Base-by-base conservation (phyloP, 345 rosid species). In the Heritiera littoralis region DNA sequence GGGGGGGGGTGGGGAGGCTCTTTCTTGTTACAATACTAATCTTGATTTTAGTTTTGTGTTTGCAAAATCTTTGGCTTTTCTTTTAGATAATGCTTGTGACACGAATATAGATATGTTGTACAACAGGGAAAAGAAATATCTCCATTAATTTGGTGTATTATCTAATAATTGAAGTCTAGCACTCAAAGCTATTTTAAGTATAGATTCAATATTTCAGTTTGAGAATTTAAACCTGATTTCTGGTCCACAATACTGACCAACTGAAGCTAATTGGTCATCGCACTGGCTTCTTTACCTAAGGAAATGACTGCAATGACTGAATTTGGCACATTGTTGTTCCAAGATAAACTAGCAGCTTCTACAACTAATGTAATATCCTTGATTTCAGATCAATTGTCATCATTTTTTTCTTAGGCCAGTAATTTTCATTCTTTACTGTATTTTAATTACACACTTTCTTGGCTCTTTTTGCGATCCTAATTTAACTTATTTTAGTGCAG, bases 401-500 rank as follows among this genome's bases (percentile, higher is more conserved):
- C 0, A 41, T 64, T 49, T 56, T 41, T 13, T 35, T 32, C 6
- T 67, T 60, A 38, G 4, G 18, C 30, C 48, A 2, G n/a, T 55
- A 73, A n/a, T 11, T 73, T 55, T 55, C 8, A 8, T 17, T 35
- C 9, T 55, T 40, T 18, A 18, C 30, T 10, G 48, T 55, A 35
- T 35, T 41, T 38, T 18, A 30, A 11, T 5, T 73, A 5, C 48
- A 35, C 14, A 54, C 18, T 73, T 38, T 18, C 49, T 78, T 51
- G 45, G 35, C 32, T 65, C 35, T 35, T 65, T 77, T 65, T 18
- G 61, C 1, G 4, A 45, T 69, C 80, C 66, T 75, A 23, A 60
- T 81, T 40, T 43, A 17, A 13, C 65, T 74, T 72, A 12, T 75
- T 84, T 64, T 67, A 60, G 4, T 85, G 87, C 92, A 91, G 98